Evolutionary conservation across 768 basidiomycete species (phyloP), one percentile per base, ranked within the genome.

Genomic region (Rhodosporidiobolus odoratus): DNA sequence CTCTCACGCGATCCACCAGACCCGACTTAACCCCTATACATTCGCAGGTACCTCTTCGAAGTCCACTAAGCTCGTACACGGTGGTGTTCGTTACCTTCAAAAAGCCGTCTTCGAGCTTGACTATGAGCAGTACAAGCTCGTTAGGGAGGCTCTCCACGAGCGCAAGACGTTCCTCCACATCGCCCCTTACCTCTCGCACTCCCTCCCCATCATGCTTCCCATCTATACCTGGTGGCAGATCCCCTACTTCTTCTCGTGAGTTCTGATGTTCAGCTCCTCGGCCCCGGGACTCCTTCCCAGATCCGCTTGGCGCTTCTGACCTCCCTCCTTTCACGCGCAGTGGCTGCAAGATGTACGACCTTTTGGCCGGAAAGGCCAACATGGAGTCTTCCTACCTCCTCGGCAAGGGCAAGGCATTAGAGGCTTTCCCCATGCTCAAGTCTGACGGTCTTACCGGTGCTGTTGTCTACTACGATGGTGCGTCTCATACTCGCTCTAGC

Each of bases 221-320:
- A 85, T 98, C 58, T 97, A 99, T 85, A 95, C 91, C 87, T 90
- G 68, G 38, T 98, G 94, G 93, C 93, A 97, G 77, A 84, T 97
- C 21, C 95, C 95, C 0, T 99, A 98, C 81, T 97, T 96, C 80
- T 92, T 87, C 86, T 59, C 62, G 54, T 71, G 38, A 35, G 64
- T 45, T 27, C 15, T 8, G n/a, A n/a, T n/a, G n/a, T n/a, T 37
- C 9, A 12, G 7, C 32, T 56, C 25, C 12, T 27, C 58, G 13
- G 4, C 9, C 25, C 37, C 30, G 54, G 32, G n/a, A 17, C 6
- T 15, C 30, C 25, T 54, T 16, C 47, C n/a, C 13, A 9, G 21
- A 50, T 5, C 34, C 25, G 9, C 4, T 10, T 34, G 27, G 52
- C 15, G 27, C 27, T 5, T 10, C 32, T 48, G 35, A 58, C 25